Percentiles rank a stretch among this genome's conserved stretches.
Conservation (phyloP, 78 protist genomes). For the Parvularia atlantis region DNA sequence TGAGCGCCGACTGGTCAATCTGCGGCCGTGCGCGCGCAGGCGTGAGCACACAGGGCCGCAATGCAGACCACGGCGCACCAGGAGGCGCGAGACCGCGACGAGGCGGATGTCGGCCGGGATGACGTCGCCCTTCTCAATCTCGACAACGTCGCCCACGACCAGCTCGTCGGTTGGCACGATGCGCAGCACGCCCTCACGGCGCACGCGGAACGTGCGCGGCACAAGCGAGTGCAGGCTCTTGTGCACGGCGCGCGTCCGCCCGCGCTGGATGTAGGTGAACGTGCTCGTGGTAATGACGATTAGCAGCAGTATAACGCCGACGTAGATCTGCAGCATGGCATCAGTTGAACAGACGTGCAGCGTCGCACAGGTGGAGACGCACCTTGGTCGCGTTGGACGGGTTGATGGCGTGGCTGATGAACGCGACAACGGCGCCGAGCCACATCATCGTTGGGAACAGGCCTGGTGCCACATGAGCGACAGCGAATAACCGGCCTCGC, state of each 20-base stretch:
- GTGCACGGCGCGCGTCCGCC: constrained; percentile 49
- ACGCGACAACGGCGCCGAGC: background rate
- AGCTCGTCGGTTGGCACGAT: constrained; percentile 6
- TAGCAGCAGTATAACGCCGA: constrained; percentile 8
- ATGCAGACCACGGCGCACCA: no score
- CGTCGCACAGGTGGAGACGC: background rate
- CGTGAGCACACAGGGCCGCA: constrained; percentile 3
- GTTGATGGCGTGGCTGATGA: background rate
- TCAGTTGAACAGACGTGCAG: background rate
- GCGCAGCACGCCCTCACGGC: constrained; percentile 2
- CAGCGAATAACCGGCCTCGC: background rate
- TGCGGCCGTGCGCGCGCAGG: constrained; percentile 23
- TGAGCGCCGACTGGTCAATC: constrained; percentile 53
- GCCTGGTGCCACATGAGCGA: background rate
- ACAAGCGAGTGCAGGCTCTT: constrained; percentile 37
- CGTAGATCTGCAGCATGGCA: constrained; percentile 1
- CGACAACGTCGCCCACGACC: constrained; percentile 59
- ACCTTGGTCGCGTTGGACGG: background rate
- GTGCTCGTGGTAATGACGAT: constrained; percentile 57
- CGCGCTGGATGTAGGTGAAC: constrained; percentile 69
- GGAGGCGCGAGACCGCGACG: constrained; percentile 34
- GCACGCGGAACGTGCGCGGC: constrained; percentile 15
- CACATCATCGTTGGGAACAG: background rate
- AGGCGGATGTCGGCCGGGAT: constrained; percentile 86
- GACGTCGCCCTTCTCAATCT: constrained; percentile 59